Evolutionary conservation across 495 filamentous ascomycete species (phyloP).

Genomic region (Umbilicaria muhlenbergii): DNA sequence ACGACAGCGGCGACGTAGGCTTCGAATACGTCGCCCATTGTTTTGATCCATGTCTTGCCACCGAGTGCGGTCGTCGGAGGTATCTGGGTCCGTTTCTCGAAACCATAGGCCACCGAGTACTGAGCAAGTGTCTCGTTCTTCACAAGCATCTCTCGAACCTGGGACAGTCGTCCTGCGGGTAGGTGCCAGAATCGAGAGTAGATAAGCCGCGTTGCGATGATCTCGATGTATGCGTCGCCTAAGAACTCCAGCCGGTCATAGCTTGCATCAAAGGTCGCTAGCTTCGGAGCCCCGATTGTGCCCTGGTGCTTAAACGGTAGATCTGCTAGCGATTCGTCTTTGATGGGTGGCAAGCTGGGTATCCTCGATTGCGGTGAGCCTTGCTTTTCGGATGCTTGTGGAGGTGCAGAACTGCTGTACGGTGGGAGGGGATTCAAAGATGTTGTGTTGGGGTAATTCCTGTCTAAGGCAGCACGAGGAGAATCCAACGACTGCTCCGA

Average conservation of each 20-base stretch:
- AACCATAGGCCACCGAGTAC: slow-evolving; percentile 49
- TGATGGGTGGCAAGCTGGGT: slow-evolving; percentile 36
- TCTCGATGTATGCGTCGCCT: slow-evolving; percentile 59
- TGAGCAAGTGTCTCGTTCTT: slow-evolving; percentile 61
- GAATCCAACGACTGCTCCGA: too few species aligned
- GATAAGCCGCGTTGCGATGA: slow-evolving; percentile 50
- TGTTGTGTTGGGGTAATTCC: too few species aligned
- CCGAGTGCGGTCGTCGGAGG: slow-evolving; percentile 23
- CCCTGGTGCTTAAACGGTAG: slow-evolving; percentile 56
- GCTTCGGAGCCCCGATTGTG: slow-evolving; percentile 16
- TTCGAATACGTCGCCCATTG: slow-evolving; percentile 73
- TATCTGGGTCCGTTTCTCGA: slow-evolving; percentile 43
- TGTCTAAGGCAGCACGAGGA: too few species aligned
- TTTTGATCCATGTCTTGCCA: slow-evolving; percentile 43
- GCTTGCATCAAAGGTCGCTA: slow-evolving; percentile 17
- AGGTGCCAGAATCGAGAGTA: slow-evolving; percentile 44
- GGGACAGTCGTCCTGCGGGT: slow-evolving; percentile 41
- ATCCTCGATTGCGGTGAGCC: too few species aligned
- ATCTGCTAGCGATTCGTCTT: slow-evolving; percentile 36
- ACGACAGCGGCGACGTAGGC: slow-evolving; percentile 71
- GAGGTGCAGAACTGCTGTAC: too few species aligned
- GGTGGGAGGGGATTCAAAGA: too few species aligned
- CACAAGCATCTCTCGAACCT: slow-evolving; percentile 52
- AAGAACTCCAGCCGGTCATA: slow-evolving; percentile 66
- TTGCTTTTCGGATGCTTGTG: too few species aligned